A percentile compares a stretch with the other conserved stretches of the same genome.
phyloP scores from a whole-genome alignment of 2,329 filamentous ascomycete species.

The Nigrospora oryzae region DNA sequence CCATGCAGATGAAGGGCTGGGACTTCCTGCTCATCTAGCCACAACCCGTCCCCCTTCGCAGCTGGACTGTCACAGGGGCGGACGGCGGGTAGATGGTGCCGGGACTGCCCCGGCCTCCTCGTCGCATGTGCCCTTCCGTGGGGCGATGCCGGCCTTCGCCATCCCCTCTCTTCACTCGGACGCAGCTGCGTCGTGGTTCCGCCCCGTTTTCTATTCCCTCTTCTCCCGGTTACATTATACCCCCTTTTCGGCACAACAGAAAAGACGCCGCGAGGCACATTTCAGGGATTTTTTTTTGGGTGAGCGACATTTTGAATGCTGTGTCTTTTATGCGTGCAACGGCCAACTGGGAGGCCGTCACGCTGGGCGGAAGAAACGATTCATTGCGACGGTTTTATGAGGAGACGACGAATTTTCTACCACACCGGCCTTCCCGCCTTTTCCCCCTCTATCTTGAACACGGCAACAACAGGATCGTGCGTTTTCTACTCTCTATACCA shows the following conservation, averaged over 20 bases:
- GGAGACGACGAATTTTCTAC: slow-evolving; percentile 17
- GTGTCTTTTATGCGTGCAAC: slow-evolving; percentile 14
- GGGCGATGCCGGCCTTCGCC: slow-evolving; percentile 28
- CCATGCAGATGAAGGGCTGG: slow-evolving; percentile 88
- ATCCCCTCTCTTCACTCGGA: slow-evolving; percentile 11
- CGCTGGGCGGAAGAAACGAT: slow-evolving; percentile 14
- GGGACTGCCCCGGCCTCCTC: slow-evolving; percentile 5
- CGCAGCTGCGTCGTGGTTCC: slow-evolving; percentile 6
- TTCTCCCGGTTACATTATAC: slow-evolving; percentile 13
- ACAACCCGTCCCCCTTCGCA: slow-evolving; percentile 13
- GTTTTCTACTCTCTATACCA: not conserved
- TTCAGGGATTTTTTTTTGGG: not conserved
- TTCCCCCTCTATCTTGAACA: slow-evolving; percentile 9
- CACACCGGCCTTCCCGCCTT: slow-evolving; percentile 10
- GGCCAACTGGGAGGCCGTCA: slow-evolving; percentile 8
- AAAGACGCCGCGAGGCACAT: slow-evolving; percentile 23
- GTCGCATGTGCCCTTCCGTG: slow-evolving; percentile 17
- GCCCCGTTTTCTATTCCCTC: slow-evolving; percentile 14
- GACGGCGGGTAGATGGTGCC: slow-evolving; percentile 3
- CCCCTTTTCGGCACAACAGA: slow-evolving; percentile 17
- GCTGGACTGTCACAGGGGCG: slow-evolving; percentile 26
- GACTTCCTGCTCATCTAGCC: slow-evolving; percentile 80
- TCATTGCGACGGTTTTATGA: slow-evolving; percentile 18
- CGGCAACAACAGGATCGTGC: slow-evolving; percentile 7
- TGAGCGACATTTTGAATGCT: slow-evolving; percentile 22